Evolutionary conservation across 2,329 filamentous ascomycete species (phyloP).

Genomic region (Sarocladium brachiariae): DNA sequence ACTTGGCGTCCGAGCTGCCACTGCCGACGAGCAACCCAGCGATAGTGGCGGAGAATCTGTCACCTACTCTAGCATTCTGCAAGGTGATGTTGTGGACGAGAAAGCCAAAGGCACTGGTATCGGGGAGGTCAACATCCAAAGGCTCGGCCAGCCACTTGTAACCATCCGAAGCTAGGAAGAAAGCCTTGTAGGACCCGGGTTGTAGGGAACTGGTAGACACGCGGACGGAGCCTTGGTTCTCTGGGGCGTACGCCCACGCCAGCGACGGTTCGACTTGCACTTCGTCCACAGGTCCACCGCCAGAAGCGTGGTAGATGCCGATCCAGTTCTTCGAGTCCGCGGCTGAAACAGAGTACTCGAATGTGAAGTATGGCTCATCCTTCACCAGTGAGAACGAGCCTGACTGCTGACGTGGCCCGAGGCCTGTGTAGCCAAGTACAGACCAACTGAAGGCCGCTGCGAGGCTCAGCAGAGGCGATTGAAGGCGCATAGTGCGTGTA

Average conservation of each 20-base stretch:
- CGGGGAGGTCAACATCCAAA: slow-evolving; percentile 22
- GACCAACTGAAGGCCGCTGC: not conserved
- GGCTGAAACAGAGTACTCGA: slow-evolving; percentile 25
- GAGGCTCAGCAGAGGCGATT: not conserved
- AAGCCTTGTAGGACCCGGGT: slow-evolving; percentile 28
- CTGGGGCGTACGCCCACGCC: slow-evolving; percentile 27
- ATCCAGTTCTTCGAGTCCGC: slow-evolving; percentile 30
- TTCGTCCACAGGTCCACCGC: slow-evolving; percentile 28
- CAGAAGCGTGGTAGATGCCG: slow-evolving; percentile 24
- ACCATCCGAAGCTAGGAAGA: slow-evolving; percentile 27
- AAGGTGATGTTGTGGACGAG: slow-evolving; percentile 23
- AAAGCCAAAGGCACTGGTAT: slow-evolving; percentile 19
- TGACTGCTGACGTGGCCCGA: not conserved
- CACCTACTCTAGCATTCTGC: slow-evolving; percentile 29
- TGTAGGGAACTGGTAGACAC: slow-evolving; percentile 19
- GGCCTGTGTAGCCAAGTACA: not conserved
- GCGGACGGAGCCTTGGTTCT: slow-evolving; percentile 19
- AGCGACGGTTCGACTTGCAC: slow-evolving; percentile 22
- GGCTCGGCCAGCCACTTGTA: slow-evolving; percentile 30
- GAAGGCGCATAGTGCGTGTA: not conserved
- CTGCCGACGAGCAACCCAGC: slow-evolving; percentile 25
- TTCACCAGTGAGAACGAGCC: slow-evolving; percentile 15
- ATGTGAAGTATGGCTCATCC: slow-evolving; percentile 21
- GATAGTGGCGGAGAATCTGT: slow-evolving; percentile 25
- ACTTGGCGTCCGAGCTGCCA: slow-evolving; percentile 18